These are phyloP conservation scores for Solanum sejunctum DNA, from an alignment of 257 asterid genomes.

Conservation along the genomic window DNA sequence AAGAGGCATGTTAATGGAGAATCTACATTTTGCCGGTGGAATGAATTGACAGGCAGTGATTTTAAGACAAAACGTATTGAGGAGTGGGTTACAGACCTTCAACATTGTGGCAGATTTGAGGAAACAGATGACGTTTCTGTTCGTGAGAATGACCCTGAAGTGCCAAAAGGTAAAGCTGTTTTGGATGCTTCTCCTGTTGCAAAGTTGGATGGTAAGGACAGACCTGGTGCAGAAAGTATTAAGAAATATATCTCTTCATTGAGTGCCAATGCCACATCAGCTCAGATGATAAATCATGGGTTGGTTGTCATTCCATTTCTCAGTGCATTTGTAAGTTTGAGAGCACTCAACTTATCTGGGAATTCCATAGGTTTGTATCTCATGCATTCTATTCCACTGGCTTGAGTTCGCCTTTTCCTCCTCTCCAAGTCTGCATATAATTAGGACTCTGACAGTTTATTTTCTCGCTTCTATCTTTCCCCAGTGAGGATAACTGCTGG, in stretches of 20 bases:
- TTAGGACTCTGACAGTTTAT: constrained; percentile 1
- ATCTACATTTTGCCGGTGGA: constrained; percentile 27
- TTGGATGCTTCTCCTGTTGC: constrained; percentile 20
- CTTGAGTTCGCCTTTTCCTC: background rate
- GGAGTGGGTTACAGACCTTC: constrained; percentile 84
- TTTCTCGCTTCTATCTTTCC: background rate
- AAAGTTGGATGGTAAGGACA: constrained; percentile 41
- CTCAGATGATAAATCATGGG: constrained; percentile 83
- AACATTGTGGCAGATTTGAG: constrained; percentile 47
- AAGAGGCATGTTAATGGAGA: constrained; percentile 24
- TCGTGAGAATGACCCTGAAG: constrained; percentile 17
- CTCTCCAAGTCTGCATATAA: background rate
- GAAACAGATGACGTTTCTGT: constrained; percentile 28
- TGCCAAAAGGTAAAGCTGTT: constrained; percentile 8
- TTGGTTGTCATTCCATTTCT: constrained; percentile 81
- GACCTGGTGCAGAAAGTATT: constrained; percentile 67
- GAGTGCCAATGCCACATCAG: constrained; percentile 58
- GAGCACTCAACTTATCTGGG: constrained; percentile 83
- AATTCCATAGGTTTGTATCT: constrained; percentile 65
- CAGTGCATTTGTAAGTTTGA: constrained; percentile 70
- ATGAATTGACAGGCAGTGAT: constrained; percentile 48
- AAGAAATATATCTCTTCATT: constrained; percentile 75
- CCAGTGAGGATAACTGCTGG: constrained; percentile 86
- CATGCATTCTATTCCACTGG: background rate
- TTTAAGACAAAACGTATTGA: constrained; percentile 62